phyloP scores from a whole-genome alignment of 805 yeast species.

The Saturnispora kantuleensis region DNA sequence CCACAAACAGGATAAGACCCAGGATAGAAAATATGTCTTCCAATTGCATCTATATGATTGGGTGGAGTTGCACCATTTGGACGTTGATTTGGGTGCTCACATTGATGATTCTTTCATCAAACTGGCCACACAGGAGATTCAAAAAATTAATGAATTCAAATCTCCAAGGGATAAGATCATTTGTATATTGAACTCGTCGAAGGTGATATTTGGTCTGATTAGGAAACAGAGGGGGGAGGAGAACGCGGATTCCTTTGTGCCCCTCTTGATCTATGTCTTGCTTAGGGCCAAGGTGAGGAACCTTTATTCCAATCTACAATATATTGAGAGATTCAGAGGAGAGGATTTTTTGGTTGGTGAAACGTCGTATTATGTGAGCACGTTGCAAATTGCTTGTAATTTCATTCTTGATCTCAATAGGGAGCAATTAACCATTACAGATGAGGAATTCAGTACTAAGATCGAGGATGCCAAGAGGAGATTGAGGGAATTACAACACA shows the following conservation, averaged over 20 bases:
- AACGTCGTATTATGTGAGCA: constrained; percentile 80
- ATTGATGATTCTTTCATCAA: constrained; percentile 44
- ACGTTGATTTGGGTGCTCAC: constrained; percentile 45
- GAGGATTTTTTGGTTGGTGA: constrained; percentile 76
- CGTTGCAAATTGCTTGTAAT: constrained; percentile 81
- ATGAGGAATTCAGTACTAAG: constrained; percentile 48
- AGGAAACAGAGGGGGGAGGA: constrained; percentile 46
- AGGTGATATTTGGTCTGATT: constrained; percentile 81
- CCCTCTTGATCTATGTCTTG: constrained; percentile 71
- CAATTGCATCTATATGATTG: constrained; percentile 33
- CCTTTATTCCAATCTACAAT: constrained; percentile 69
- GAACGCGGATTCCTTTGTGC: constrained; percentile 93
- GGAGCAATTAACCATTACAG: constrained; percentile 49
- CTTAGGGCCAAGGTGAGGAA: constrained; percentile 55
- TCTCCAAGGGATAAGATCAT: constrained; percentile 94
- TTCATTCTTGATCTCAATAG: constrained; percentile 57
- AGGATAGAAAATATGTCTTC: constrained; percentile 53
- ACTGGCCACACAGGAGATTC: constrained; percentile 65
- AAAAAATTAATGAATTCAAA: constrained; percentile 69
- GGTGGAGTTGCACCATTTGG: constrained; percentile 68
- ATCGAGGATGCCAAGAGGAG: constrained; percentile 34
- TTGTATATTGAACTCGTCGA: constrained; percentile 84
- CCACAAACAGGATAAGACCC: constrained; percentile 52
- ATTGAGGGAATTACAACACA: constrained; percentile 15
- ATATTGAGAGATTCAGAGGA: constrained; percentile 76